Conservation (phyloP, 257 asterid species). For the Ophiorrhiza pumila region DNA sequence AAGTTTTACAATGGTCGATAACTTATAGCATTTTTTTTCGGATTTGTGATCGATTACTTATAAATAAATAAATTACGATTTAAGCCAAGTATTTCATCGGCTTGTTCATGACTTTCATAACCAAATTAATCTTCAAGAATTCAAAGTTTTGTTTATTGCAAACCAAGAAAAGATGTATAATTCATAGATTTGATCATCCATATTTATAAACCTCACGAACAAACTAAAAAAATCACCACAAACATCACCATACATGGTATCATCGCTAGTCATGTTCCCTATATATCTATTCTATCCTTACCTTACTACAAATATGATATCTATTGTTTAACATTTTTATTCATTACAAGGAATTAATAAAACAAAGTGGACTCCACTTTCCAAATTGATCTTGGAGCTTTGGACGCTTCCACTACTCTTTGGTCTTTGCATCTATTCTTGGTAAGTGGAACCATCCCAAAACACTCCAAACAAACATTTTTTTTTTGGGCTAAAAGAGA, state of each 20-base stretch:
- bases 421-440: constrained; percentile 11
- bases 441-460: constrained; percentile 38
- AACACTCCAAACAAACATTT: constrained; percentile 24
- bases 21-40: too few species aligned
- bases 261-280: background rate
- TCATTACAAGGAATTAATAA: background rate
- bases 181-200: background rate
- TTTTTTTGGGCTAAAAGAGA: background rate
- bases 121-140: too few species aligned
- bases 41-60: too few species aligned
- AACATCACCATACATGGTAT: background rate
- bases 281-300: background rate
- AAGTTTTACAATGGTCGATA: too few species aligned
- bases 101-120: too few species aligned
- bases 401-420: constrained; percentile 37
- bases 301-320: background rate
- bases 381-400: constrained; percentile 25
- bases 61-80: too few species aligned
- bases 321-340: background rate
- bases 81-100: too few species aligned
- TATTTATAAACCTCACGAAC: background rate
- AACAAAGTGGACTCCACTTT: constrained; percentile 9
- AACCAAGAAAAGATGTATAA: background rate
- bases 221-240: background rate
- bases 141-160: background rate